Evolutionary conservation across 1,284 basidiomycete species (phyloP).

Genomic region (Rhodotorula sp.): DNA sequence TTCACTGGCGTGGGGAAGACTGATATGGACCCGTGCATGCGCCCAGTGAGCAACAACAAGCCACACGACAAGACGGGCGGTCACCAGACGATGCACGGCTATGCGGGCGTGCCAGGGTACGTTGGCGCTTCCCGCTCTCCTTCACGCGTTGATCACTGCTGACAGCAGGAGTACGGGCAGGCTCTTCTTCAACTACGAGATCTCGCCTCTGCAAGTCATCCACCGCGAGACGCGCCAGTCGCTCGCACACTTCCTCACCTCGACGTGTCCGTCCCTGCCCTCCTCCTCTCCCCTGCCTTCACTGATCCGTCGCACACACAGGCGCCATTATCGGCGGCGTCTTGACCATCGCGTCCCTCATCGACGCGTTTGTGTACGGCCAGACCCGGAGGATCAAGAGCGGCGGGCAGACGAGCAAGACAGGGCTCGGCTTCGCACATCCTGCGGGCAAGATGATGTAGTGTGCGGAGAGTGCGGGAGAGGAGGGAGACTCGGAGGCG

Average conservation of each 20-base stretch:
- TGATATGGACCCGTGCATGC: neutral
- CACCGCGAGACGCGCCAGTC: slow-evolving; percentile 89
- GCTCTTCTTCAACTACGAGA: slow-evolving; percentile 93
- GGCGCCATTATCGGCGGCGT: slow-evolving; percentile 92
- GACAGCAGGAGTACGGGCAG: neutral
- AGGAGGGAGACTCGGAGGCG: neutral
- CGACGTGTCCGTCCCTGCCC: slow-evolving; percentile 68
- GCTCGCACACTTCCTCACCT: slow-evolving; percentile 95
- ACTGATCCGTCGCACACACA: neutral
- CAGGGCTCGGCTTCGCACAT: slow-evolving; percentile 33
- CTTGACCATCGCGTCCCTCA: slow-evolving; percentile 86
- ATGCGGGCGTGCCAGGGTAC: slow-evolving; percentile 60
- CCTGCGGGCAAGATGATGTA: slow-evolving; percentile 31
- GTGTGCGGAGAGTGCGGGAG: neutral
- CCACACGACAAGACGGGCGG: slow-evolving; percentile 39
- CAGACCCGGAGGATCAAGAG: slow-evolving; percentile 20
- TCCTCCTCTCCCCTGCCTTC: neutral
- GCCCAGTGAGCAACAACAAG: slow-evolving; percentile 40
- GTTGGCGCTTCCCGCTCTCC: slow-evolving; percentile 28
- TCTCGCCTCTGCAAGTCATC: slow-evolving; percentile 91
- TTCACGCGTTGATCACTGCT: neutral
- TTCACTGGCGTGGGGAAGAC: neutral
- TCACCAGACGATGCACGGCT: slow-evolving; percentile 71
- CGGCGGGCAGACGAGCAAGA: slow-evolving; percentile 22
- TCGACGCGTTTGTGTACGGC: slow-evolving; percentile 60